Evolutionary conservation across 2,329 filamentous ascomycete genomes (phyloP).

Genomic region (Scedosporium boydii): DNA sequence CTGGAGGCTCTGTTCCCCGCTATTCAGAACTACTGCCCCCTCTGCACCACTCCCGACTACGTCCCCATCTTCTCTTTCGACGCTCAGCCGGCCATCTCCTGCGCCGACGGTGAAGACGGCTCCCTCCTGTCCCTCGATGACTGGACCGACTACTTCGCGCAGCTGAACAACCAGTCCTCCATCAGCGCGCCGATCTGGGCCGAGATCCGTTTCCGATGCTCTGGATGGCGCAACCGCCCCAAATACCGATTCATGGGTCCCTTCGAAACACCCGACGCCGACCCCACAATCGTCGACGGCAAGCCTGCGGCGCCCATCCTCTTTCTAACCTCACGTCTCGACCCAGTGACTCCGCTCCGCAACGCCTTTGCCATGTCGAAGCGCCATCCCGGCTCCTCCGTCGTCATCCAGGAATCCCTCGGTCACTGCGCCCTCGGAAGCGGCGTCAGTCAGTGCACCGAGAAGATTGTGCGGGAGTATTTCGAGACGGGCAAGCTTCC

Average conservation of each 20-base stretch:
- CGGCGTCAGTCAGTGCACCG: constrained; percentile 13
- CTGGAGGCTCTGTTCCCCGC: constrained; percentile 13
- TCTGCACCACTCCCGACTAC: not conserved
- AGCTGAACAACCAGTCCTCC: constrained; percentile 17
- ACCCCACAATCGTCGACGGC: constrained; percentile 15
- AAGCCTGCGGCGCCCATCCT: constrained; percentile 31
- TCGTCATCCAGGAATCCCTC: constrained; percentile 20
- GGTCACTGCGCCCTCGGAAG: constrained; percentile 17
- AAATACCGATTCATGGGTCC: constrained; percentile 30
- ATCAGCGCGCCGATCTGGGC: constrained; percentile 24
- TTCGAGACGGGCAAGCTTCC: constrained; percentile 21
- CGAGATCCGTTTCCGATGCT: constrained; percentile 27
- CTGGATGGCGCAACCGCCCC: constrained; percentile 25
- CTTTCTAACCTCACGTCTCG: constrained; percentile 30
- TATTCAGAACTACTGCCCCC: constrained; percentile 8
- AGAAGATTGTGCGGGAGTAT: constrained; percentile 15
- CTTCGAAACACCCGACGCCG: constrained; percentile 18
- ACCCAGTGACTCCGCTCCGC: constrained; percentile 35
- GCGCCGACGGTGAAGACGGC: constrained; percentile 17
- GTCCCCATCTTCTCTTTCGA: constrained; percentile 13
- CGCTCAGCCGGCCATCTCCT: constrained; percentile 12
- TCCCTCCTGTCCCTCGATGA: constrained; percentile 13
- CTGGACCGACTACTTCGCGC: constrained; percentile 20
- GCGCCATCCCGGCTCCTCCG: constrained; percentile 17
- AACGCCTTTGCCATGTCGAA: constrained; percentile 21